These are phyloP conservation scores for Colletotrichum agaves DNA, from an alignment of 2,329 filamentous ascomycete genomes.

Conservation along the genomic window DNA sequence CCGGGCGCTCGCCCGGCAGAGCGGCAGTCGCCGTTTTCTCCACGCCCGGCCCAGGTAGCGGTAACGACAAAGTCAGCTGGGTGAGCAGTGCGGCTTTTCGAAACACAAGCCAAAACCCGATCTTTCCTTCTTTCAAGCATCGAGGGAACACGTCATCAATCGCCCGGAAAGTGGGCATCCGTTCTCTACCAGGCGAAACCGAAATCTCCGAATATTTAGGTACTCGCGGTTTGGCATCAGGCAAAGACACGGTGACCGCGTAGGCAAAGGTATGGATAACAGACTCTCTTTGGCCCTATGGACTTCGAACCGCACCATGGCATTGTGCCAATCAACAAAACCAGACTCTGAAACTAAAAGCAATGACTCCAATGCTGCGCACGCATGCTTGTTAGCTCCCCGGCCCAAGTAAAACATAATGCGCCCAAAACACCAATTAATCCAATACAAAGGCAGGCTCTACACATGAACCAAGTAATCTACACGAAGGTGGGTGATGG, in stretches of 20 bases:
- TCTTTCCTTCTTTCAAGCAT: too few relatives aligned
- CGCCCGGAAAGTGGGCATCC: too few relatives aligned
- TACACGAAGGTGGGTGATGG: not conserved
- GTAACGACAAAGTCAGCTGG: not conserved
- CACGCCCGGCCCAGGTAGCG: slow-evolving; percentile 1
- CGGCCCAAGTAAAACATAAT: not conserved
- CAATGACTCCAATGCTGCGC: not conserved
- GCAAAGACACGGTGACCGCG: too few relatives aligned
- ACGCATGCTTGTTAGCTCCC: too few relatives aligned
- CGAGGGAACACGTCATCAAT: too few relatives aligned
- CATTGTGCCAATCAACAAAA: not conserved
- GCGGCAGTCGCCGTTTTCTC: slow-evolving; percentile 17
- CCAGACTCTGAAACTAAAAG: not conserved
- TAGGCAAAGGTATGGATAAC: too few relatives aligned
- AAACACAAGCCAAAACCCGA: not conserved
- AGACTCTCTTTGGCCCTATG: too few relatives aligned
- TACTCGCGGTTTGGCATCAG: too few relatives aligned
- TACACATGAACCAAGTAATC: not conserved
- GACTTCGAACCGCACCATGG: not conserved
- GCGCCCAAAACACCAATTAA: slow-evolving; percentile 10
- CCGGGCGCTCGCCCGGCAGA: slow-evolving; percentile 23
- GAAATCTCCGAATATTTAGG: too few relatives aligned
- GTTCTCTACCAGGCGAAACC: too few relatives aligned
- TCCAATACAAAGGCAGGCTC: not conserved
- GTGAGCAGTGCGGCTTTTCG: slow-evolving; percentile 1